Conservation (phyloP, 345 rosid genomes). For the Balakata baccata region DNA sequence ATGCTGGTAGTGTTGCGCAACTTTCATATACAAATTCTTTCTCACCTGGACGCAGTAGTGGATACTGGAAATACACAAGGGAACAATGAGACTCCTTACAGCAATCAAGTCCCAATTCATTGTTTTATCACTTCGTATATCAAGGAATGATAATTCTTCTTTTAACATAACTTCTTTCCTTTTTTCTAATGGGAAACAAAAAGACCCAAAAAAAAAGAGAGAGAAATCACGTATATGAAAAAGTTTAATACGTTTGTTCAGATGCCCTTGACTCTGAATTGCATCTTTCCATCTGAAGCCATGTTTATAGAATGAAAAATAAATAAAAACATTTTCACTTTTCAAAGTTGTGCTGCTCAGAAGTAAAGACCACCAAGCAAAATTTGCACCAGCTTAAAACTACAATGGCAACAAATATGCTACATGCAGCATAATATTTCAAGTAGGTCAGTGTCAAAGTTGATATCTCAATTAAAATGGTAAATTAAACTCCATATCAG, state of each 20-base stretch:
- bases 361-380: neutral
- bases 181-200: neutral
- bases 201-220: neutral
- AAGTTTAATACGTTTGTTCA: neutral
- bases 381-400: neutral
- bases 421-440: neutral
- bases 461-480: neutral
- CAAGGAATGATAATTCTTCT: conserved; percentile 1
- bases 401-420: neutral
- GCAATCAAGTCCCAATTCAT: neutral
- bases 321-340: neutral
- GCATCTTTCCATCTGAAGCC: neutral
- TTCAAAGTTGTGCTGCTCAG: neutral
- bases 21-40: conserved; percentile 77
- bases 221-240: neutral
- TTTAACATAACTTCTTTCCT: neutral
- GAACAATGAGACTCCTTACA: conserved; percentile 8
- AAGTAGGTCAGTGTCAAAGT: neutral
- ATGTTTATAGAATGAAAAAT: neutral
- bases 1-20: conserved; percentile 33
- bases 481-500: neutral
- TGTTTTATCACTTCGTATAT: neutral
- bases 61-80: conserved; percentile 45
- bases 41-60: conserved; percentile 58
- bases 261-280: neutral